Evolutionary conservation across 2,329 filamentous ascomycete species (phyloP).

Genomic region (Elsinoe batatas): DNA sequence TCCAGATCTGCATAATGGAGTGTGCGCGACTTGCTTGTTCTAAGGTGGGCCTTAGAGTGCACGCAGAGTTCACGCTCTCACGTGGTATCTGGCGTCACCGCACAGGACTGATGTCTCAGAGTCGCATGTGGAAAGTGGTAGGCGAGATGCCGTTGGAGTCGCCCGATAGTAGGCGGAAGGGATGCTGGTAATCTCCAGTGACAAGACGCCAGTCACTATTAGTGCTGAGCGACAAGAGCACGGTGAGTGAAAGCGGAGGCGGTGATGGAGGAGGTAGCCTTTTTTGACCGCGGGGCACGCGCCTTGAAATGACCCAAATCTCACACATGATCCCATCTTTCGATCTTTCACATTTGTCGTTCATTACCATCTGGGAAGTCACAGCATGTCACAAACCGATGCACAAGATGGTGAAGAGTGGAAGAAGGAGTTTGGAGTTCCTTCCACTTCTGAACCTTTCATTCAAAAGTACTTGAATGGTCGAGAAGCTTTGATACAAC

Average conservation of each 20-base stretch:
- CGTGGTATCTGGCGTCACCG: conserved; percentile 11
- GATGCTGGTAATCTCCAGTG: background rate
- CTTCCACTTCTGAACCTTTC: conserved; percentile 55
- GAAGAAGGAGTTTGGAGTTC: conserved; percentile 33
- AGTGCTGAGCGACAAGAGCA: background rate
- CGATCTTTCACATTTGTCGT: conserved; percentile 8
- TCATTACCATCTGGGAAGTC: too few species aligned
- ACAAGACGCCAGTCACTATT: background rate
- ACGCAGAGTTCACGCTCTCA: conserved; percentile 11
- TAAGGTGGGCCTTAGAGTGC: conserved; percentile 1
- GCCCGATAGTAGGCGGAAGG: background rate
- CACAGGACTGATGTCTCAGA: conserved; percentile 5
- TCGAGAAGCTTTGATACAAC: conserved; percentile 61
- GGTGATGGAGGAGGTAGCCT: conserved; percentile 10
- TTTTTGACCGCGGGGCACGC: conserved; percentile 1
- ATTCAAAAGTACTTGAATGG: conserved; percentile 73
- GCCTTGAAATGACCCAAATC: conserved; percentile 7
- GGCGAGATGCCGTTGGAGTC: background rate
- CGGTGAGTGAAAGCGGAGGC: conserved; percentile 3
- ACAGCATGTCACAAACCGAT: conserved; percentile 8
- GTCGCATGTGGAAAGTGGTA: background rate
- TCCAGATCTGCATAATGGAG: background rate
- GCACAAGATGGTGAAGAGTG: conserved; percentile 29
- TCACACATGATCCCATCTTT: conserved; percentile 4
- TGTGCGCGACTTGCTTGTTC: background rate